Base-by-base conservation (phyloP, 139 green algal genomes). In the Chlorella vulgaris region DNA sequence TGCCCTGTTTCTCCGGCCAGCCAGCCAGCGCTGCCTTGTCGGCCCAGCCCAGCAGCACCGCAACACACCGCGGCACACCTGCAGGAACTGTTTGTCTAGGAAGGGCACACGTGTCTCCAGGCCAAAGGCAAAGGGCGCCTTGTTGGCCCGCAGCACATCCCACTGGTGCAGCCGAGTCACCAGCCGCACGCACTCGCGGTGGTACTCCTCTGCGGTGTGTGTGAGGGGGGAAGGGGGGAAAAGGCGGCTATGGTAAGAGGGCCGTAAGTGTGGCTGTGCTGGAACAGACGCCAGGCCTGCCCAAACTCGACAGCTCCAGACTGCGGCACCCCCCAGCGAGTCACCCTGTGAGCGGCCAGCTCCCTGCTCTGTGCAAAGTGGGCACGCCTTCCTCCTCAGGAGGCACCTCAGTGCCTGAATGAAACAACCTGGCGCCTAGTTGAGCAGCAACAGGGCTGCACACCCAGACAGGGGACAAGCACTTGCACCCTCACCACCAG, bases 141-240 rank as follows among this genome's bases (percentile, higher is more conserved):
- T 99, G 93, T 99, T 99, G 78, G 96, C 96, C 63, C 96, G 90
- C 81, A 97, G 86, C 74, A 97, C 96, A 81, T 99, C 96, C 81
- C 84, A 93, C 90, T 96, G 88, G 89, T 98, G 92, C 83, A 99
- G 89, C 65, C 93, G 93, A 83, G 87, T 89, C n/a, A 96, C 88
- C 90, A 98, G 95, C 35, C 94, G 87, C 50, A 97, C 89, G 26
- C 88, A 96, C 89, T 99, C 96, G 63, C 71, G 69, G 85, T 98
- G 95, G 84, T 97, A 98, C 90, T 97, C 95, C 47, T 55, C 84
- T 93, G 73, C 88, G n/a, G n/a, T n/a, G n/a, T n/a, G n/a, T n/a
- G n/a, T n/a, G n/a, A n/a, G n/a, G n/a, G n/a, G n/a, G n/a, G n/a
- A n/a, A n/a, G n/a, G n/a, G n/a, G n/a, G n/a, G n/a, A n/a, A n/a